phyloP scores from a whole-genome alignment of 202 grass and related monocot species.

The Schoenoplectus tabernaemontani region DNA sequence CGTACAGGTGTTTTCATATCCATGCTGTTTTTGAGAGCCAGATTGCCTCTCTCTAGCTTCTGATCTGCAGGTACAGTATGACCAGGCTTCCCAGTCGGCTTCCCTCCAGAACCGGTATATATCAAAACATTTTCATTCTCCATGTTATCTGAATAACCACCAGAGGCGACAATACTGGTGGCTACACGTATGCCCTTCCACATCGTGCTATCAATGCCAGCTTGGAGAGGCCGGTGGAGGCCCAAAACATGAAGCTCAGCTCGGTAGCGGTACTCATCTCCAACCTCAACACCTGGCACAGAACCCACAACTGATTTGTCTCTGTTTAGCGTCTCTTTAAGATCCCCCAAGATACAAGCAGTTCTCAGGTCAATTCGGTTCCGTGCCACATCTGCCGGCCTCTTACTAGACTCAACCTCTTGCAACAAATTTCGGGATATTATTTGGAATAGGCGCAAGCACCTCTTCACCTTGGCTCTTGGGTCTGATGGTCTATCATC shows the following conservation, averaged over 20 bases:
- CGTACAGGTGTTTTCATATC: slow-evolving; percentile 42
- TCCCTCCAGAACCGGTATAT: slow-evolving; percentile 74
- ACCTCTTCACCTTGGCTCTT: slow-evolving; percentile 44
- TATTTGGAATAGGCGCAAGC: slow-evolving; percentile 41
- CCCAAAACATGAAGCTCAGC: slow-evolving; percentile 61
- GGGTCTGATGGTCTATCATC: slow-evolving; percentile 21
- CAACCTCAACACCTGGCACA: slow-evolving; percentile 58
- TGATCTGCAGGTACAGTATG: slow-evolving; percentile 41
- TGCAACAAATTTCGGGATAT: slow-evolving; percentile 47
- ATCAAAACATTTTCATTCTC: slow-evolving; percentile 48
- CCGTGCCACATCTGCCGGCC: slow-evolving; percentile 23
- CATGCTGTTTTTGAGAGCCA: slow-evolving; percentile 70
- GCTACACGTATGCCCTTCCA: slow-evolving; percentile 35
- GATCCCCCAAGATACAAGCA: slow-evolving; percentile 26
- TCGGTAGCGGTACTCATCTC: slow-evolving; percentile 65
- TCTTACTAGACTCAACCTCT: slow-evolving; percentile 27
- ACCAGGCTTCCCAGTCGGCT: slow-evolving; percentile 32
- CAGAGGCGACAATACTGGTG: slow-evolving; percentile 62
- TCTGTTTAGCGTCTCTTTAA: slow-evolving; percentile 30
- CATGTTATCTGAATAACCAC: slow-evolving; percentile 58
- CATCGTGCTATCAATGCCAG: slow-evolving; percentile 37
- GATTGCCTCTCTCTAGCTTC: slow-evolving; percentile 58
- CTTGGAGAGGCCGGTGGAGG: slow-evolving; percentile 43
- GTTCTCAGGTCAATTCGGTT: slow-evolving; percentile 45
- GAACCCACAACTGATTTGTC: slow-evolving; percentile 33